Conservation (phyloP, 805 yeast genomes). For the Wickerhamomyces rabaulensis region DNA sequence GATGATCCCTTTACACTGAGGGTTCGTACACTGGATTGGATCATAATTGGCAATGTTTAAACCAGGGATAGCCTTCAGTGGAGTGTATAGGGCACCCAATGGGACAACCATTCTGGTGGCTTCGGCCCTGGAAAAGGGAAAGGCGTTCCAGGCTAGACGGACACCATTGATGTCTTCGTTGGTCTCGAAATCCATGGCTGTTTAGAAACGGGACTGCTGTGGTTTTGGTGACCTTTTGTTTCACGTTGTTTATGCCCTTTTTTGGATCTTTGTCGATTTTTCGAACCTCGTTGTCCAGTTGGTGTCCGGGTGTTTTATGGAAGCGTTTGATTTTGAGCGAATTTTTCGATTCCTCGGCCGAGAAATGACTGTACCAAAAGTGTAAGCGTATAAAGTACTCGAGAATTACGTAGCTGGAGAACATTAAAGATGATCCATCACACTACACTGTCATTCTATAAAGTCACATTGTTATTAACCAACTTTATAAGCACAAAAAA, state of each 20-base stretch:
- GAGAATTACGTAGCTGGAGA: too few species aligned
- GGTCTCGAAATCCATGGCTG: constrained; percentile 42
- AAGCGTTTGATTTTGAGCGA: too few species aligned
- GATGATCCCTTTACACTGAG: constrained; percentile 76
- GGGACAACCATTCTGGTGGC: constrained; percentile 92
- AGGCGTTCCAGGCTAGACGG: constrained; percentile 75
- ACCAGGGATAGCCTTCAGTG: constrained; percentile 73
- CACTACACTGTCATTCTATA: too few species aligned
- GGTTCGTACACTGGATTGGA: constrained; percentile 72
- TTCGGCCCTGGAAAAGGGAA: constrained; percentile 85
- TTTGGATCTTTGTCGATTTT: neutral
- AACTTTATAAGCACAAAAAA: too few species aligned
- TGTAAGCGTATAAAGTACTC: too few species aligned
- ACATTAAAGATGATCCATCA: too few species aligned
- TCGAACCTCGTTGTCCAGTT: neutral
- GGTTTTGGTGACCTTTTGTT: too few species aligned
- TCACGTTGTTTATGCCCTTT: neutral
- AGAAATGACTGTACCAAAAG: too few species aligned
- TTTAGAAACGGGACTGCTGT: neutral
- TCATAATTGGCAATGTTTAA: constrained; percentile 78
- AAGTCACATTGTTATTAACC: too few species aligned
- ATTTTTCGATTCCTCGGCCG: too few species aligned
- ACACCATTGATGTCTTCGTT: constrained; percentile 71
- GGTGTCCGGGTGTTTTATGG: neutral
- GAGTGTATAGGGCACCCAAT: constrained; percentile 92